phyloP scores from a whole-genome alignment of 2,329 filamentous ascomycete genomes.

The Purpureocillium lavendulum region DNA sequence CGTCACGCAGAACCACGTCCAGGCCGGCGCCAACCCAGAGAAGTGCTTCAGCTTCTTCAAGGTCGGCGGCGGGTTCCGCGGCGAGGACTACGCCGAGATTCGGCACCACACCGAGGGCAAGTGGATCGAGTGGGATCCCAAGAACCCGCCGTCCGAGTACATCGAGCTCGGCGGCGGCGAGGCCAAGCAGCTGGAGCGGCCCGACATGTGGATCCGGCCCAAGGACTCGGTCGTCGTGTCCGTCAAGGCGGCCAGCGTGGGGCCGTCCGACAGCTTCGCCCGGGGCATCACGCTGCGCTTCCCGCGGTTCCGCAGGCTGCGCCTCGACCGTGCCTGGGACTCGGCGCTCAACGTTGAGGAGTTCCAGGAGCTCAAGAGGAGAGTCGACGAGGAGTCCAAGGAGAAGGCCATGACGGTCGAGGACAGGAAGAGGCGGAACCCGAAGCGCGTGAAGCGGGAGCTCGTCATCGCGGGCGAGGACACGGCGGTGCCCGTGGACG shows the following conservation, averaged over 20 bases:
- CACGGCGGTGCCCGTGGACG: conserved; percentile 26
- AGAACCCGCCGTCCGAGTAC: conserved; percentile 65
- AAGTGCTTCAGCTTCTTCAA: conserved; percentile 95
- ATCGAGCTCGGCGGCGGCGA: conserved; percentile 77
- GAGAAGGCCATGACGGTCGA: conserved; percentile 74
- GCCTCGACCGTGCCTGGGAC: conserved; percentile 79
- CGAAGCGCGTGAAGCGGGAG: conserved; percentile 60
- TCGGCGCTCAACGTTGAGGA: conserved; percentile 69
- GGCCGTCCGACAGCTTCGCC: conserved; percentile 68
- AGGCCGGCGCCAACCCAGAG: conserved; percentile 51
- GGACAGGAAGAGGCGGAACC: conserved; percentile 45
- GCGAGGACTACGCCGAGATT: conserved; percentile 76
- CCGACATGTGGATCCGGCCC: conserved; percentile 90
- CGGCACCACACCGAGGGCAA: conserved; percentile 81
- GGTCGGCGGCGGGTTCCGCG: conserved; percentile 87
- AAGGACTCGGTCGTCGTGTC: conserved; percentile 80
- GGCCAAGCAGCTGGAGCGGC: conserved; percentile 61
- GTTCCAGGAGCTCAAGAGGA: conserved; percentile 62
- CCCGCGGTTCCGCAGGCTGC: conserved; percentile 75
- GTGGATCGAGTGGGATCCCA: conserved; percentile 78
- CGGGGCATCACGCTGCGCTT: conserved; percentile 76
- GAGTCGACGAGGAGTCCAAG: conserved; percentile 60
- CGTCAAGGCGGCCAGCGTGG: conserved; percentile 79
- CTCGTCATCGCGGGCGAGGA: conserved; percentile 65
- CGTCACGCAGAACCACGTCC: conserved; percentile 59